These are phyloP conservation scores for Fraxinus nigra DNA, from an alignment of 305 asterid genomes.

Conservation along the genomic window DNA sequence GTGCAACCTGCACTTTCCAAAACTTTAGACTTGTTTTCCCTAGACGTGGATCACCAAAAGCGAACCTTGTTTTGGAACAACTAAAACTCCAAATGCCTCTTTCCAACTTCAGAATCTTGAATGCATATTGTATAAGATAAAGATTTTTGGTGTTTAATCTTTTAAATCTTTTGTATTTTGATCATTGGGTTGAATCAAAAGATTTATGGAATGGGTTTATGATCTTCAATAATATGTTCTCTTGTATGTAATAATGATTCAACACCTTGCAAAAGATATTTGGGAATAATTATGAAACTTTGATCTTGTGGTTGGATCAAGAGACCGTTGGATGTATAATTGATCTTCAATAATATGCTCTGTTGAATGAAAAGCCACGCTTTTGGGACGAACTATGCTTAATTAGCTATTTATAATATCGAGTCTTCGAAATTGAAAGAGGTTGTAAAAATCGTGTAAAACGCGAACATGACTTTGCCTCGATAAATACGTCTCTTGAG, in stretches of 20 bases:
- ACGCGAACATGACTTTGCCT: accelerated
- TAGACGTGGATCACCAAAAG: background rate
- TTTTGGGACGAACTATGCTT: background rate
- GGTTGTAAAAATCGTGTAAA: no score
- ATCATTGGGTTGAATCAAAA: no score
- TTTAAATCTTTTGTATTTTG: no score
- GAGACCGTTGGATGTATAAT: background rate
- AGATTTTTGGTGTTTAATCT: no score
- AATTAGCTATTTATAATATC: background rate
- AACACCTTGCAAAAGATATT: no score
- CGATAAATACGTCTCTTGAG: background rate
- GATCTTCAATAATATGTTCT: no score
- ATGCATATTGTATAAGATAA: background rate
- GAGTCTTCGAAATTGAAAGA: background rate
- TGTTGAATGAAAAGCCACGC: background rate
- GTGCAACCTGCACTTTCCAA: background rate
- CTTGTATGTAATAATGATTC: no score
- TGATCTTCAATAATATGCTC: background rate
- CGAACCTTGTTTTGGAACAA: no score
- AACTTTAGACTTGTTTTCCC: background rate
- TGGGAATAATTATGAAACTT: background rate
- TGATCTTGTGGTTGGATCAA: background rate
- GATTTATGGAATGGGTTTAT: no score
- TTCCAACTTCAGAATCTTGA: background rate
- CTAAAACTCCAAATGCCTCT: background rate